phyloP scores from a whole-genome alignment of 495 filamentous ascomycete genomes.

The Achaetomiella virescens region DNA sequence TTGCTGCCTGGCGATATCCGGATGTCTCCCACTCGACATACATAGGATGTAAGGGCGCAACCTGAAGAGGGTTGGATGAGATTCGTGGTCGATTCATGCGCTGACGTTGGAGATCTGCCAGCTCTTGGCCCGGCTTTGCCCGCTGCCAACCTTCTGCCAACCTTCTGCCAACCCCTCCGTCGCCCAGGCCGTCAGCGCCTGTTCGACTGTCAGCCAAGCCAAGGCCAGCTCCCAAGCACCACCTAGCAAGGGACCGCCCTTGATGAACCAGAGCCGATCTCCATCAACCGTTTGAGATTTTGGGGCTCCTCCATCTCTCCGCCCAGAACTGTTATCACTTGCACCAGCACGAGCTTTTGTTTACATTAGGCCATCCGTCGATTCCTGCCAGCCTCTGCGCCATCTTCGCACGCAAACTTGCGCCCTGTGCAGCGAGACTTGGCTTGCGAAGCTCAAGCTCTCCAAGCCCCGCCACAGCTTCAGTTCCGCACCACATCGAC shows the following conservation, averaged over 20 bases:
- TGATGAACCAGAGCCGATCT: conserved; percentile 17
- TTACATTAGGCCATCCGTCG: not conserved
- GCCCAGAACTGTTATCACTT: not conserved
- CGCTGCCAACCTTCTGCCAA: not conserved
- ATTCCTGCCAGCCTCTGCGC: not conserved
- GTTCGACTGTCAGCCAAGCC: conserved; percentile 2
- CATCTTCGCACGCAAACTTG: not conserved
- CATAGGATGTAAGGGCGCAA: not conserved
- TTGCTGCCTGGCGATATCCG: conserved; percentile 13
- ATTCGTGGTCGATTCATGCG: conserved; percentile 31
- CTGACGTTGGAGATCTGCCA: conserved; percentile 35
- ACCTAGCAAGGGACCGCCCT: conserved; percentile 14
- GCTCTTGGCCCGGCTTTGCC: conserved; percentile 9
- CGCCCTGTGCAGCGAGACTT: not conserved
- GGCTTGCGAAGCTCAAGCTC: conserved; percentile 9
- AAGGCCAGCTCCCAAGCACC: not conserved
- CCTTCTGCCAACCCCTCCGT: not conserved
- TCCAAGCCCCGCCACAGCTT: conserved; percentile 10
- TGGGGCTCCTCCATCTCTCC: conserved; percentile 11
- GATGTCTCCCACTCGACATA: conserved; percentile 1
- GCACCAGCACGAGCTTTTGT: not conserved
- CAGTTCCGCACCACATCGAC: not conserved
- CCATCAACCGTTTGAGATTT: conserved; percentile 25
- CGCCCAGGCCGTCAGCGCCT: not conserved
- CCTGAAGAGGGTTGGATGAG: not conserved